These are phyloP conservation scores for Theileria orientalis DNA, from an alignment of 169 alveolate genomes.

Conservation along the genomic window DNA sequence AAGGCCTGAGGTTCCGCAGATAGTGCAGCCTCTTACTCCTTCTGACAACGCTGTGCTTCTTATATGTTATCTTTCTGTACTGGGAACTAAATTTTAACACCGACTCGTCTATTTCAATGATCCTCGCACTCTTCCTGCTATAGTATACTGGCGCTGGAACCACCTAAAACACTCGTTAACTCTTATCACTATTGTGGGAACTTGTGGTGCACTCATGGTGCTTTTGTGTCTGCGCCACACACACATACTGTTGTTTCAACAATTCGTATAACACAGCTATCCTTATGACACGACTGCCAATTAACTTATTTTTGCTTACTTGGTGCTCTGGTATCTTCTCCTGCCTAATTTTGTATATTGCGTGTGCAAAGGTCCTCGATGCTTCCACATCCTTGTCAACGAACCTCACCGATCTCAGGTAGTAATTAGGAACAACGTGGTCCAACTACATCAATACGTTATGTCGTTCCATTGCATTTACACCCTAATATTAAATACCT, in stretches of 20 bases:
- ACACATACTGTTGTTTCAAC: no score
- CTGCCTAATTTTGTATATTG: conserved; percentile 41
- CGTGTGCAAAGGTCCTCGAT: conserved; percentile 48
- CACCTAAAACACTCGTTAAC: conserved; percentile 25
- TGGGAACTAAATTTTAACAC: conserved; percentile 52
- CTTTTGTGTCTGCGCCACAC: no score
- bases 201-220: no score
- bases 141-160: conserved; percentile 59
- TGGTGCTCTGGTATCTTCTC: conserved; percentile 40
- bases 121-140: conserved; percentile 51
- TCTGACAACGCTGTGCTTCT: conserved; percentile 50
- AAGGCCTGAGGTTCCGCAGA: conserved; percentile 58
- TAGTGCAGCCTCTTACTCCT: conserved; percentile 56
- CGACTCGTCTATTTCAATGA: conserved; percentile 61
- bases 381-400: conserved; percentile 25
- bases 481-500: conserved; percentile 1
- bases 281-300: no score
- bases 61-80: conserved; percentile 52
- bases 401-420: conserved; percentile 26
- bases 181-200: no score
- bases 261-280: no score
- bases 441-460: conserved; percentile 34
- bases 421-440: conserved; percentile 27
- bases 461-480: not conserved
- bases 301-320: conserved; percentile 25